A percentile compares a stretch with the other conserved stretches of the same genome.
These are phyloP conservation scores for Prunus yedoensis DNA, from an alignment of 331 rosid species.

Conservation along the genomic window DNA sequence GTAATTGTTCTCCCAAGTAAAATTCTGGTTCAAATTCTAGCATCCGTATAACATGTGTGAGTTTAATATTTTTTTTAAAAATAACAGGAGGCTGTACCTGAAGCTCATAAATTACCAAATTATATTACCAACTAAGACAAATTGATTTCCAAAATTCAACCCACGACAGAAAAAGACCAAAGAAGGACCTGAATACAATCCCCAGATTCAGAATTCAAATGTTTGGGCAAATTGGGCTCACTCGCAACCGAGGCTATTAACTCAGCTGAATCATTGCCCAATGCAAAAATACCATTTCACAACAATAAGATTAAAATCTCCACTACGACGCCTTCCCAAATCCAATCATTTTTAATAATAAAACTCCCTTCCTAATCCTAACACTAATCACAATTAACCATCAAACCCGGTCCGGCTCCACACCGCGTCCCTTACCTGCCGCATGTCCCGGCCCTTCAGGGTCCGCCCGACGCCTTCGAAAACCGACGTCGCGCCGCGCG, in stretches of 20 bases:
- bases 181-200: constrained; percentile 9
- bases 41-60: too few relatives aligned
- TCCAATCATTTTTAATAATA: constrained; percentile 6
- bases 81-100: too few relatives aligned
- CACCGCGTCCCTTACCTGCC: constrained; percentile 91
- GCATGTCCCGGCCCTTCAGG: constrained; percentile 90
- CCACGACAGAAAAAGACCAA: not conserved
- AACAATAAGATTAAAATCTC: not conserved
- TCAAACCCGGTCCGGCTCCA: constrained; percentile 98
- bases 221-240: constrained; percentile 59
- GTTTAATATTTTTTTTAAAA: too few relatives aligned
- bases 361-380: constrained; percentile 5
- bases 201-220: constrained; percentile 17
- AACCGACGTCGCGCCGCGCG: constrained; percentile 78
- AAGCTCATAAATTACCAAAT: not conserved
- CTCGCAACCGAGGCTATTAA: constrained; percentile 40
- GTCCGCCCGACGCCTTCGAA: constrained; percentile 97
- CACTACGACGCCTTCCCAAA: not conserved
- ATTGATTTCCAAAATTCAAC: constrained; percentile 12
- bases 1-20: too few relatives aligned
- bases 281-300: constrained; percentile 7
- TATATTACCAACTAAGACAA: not conserved
- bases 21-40: accelerated
- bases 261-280: constrained; percentile 61
- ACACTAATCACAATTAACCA: constrained; percentile 38